These are phyloP conservation scores for Colletotrichum acutatum DNA, from an alignment of 2,329 filamentous ascomycete genomes.

Conservation along the genomic window DNA sequence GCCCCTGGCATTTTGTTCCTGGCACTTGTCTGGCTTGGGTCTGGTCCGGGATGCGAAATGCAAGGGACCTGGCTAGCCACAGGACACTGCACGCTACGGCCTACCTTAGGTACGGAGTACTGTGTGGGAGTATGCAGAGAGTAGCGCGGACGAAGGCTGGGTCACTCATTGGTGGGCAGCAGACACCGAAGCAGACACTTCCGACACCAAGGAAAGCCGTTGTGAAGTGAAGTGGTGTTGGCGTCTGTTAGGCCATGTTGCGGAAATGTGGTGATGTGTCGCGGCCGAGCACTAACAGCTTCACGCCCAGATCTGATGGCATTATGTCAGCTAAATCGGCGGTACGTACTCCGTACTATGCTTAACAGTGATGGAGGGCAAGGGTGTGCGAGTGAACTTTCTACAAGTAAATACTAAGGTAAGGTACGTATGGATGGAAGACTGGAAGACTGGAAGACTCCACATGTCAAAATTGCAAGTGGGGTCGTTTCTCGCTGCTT, in stretches of 20 bases:
- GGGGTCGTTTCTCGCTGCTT: neutral
- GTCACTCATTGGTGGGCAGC: neutral
- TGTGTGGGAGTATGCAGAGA: no score
- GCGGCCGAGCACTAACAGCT: neutral
- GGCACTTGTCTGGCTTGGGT: constrained; percentile 23
- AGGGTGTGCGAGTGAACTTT: no score
- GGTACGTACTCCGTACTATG: neutral
- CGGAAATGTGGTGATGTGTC: neutral
- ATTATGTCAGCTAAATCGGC: neutral
- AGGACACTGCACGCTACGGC: no score
- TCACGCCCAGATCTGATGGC: no score
- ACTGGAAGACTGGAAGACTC: neutral
- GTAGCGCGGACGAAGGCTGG: neutral
- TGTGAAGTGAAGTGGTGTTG: neutral
- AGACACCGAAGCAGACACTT: neutral
- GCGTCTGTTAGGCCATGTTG: neutral
- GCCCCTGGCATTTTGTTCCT: constrained; percentile 22
- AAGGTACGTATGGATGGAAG: no score
- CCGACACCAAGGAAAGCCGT: neutral
- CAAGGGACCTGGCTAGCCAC: constrained; percentile 18
- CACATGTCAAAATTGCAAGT: constrained; percentile 21
- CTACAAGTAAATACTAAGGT: no score
- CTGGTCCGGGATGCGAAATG: constrained; percentile 14
- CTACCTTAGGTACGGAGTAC: no score
- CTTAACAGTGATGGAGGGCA: no score